phyloP scores from a whole-genome alignment of 352 stramenopile species.

The Pythium aristosporum region DNA sequence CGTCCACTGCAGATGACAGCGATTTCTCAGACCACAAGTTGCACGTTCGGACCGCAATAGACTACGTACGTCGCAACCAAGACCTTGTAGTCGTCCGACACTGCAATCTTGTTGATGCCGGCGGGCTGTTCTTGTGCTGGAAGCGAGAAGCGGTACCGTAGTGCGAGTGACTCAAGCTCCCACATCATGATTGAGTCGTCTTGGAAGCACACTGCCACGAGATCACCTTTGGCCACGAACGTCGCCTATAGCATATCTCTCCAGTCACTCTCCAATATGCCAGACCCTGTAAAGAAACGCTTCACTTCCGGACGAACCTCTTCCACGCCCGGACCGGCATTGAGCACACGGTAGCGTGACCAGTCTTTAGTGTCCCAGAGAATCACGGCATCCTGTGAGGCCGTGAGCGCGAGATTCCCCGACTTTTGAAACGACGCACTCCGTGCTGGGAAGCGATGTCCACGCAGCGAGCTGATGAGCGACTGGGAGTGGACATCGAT shows the following conservation, averaged over 20 bases:
- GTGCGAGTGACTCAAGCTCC: slow-evolving; percentile 68
- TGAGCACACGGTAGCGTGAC: slow-evolving; percentile 78
- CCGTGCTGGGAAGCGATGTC: slow-evolving; percentile 51
- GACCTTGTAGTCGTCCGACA: slow-evolving; percentile 76
- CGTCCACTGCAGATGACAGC: slow-evolving; percentile 38
- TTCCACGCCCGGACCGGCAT: slow-evolving; percentile 67
- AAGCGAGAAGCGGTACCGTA: slow-evolving; percentile 73
- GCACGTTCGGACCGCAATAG: not conserved
- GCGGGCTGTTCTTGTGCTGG: slow-evolving; percentile 61
- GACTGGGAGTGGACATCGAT: slow-evolving; percentile 74
- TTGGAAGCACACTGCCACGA: slow-evolving; percentile 81
- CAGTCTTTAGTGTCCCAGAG: slow-evolving; percentile 86
- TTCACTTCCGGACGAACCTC: slow-evolving; percentile 18
- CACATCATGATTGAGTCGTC: slow-evolving; percentile 88
- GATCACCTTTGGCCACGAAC: slow-evolving; percentile 57
- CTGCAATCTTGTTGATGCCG: slow-evolving; percentile 59
- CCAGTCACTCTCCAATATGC: not conserved
- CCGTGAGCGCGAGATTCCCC: slow-evolving; percentile 68
- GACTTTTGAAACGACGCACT: slow-evolving; percentile 73
- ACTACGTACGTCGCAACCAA: slow-evolving; percentile 66
- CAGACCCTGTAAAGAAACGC: not conserved
- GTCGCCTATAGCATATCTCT: slow-evolving; percentile 28
- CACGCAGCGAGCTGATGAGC: slow-evolving; percentile 77
- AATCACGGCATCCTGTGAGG: slow-evolving; percentile 76
- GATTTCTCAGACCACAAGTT: not conserved